These are phyloP conservation scores for Protea cynaroides DNA, from an alignment of 164 flowering plant species.

Conservation along the genomic window DNA sequence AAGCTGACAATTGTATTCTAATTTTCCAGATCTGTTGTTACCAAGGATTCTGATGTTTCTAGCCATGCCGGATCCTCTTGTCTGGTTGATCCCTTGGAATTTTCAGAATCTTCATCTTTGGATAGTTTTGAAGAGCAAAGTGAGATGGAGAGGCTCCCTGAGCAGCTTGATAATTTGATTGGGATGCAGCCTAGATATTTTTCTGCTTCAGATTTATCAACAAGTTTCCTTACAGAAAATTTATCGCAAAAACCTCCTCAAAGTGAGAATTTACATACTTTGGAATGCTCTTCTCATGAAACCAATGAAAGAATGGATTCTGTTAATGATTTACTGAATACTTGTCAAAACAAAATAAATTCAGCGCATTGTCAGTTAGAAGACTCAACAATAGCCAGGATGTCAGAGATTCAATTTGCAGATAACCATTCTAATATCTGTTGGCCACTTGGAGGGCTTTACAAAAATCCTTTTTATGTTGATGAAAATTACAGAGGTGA, in stretches of 20 bases:
- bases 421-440: slow-evolving; percentile 19
- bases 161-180: slow-evolving; percentile 17
- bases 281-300: slow-evolving; percentile 10
- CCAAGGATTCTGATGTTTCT: slow-evolving; percentile 32
- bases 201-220: slow-evolving; percentile 38
- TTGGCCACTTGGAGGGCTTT: slow-evolving; percentile 30
- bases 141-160: slow-evolving; percentile 25
- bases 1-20: slow-evolving; percentile 5
- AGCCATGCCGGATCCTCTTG: slow-evolving; percentile 36
- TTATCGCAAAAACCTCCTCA: slow-evolving; percentile 17
- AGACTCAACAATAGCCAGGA: slow-evolving; percentile 13
- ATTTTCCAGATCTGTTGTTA: slow-evolving; percentile 36
- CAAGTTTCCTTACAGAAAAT: slow-evolving; percentile 15
- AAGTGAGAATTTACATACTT: slow-evolving; percentile 13
- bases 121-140: slow-evolving; percentile 37
- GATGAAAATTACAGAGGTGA: slow-evolving; percentile 13
- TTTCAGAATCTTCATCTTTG: slow-evolving; percentile 46
- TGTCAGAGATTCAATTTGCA: slow-evolving; percentile 16
- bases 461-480: slow-evolving; percentile 21
- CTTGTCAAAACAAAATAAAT: slow-evolving; percentile 11
- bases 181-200: slow-evolving; percentile 24
- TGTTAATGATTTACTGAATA: slow-evolving; percentile 2
- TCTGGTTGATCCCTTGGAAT: slow-evolving; percentile 32
- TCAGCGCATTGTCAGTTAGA: slow-evolving; percentile 11
- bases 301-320: slow-evolving; percentile 11